Evolutionary conservation across 2,329 filamentous ascomycete genomes (phyloP).

Genomic region (Ophiostoma triangulosporum): DNA sequence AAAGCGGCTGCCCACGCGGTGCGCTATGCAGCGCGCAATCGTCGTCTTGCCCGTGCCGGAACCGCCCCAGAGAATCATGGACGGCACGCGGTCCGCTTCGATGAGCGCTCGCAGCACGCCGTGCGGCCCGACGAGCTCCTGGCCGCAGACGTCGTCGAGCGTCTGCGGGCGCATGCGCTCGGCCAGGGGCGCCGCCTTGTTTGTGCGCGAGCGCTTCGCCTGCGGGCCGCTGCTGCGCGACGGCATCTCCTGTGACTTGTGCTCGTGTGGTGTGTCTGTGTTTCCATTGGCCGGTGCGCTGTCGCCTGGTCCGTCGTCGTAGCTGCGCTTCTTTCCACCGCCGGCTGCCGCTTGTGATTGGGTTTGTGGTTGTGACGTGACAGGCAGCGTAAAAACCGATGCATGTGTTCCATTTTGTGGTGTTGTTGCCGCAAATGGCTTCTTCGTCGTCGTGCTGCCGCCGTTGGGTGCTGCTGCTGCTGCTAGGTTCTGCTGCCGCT

Average conservation of each 20-base stretch:
- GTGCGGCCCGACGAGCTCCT: constrained; percentile 73
- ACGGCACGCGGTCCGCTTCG: constrained; percentile 72
- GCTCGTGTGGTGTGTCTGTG: background rate
- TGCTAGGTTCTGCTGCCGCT: constrained; percentile 30
- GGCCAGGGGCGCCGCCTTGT: constrained; percentile 68
- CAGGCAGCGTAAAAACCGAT: constrained; percentile 5
- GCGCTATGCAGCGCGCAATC: constrained; percentile 81
- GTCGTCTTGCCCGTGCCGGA: constrained; percentile 80
- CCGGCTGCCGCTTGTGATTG: too few relatives aligned
- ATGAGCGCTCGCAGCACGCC: constrained; percentile 83
- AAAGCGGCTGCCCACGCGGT: constrained; percentile 70
- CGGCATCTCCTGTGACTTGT: background rate
- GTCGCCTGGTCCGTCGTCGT: constrained; percentile 39
- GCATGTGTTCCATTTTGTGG: constrained; percentile 3
- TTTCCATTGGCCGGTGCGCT: constrained; percentile 11
- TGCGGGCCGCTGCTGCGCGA: constrained; percentile 21
- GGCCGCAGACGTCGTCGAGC: constrained; percentile 78
- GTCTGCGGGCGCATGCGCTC: constrained; percentile 83
- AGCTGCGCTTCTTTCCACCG: constrained; percentile 30
- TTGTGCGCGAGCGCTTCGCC: constrained; percentile 53
- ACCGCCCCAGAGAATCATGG: constrained; percentile 87
- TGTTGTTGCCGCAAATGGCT: constrained; percentile 4
- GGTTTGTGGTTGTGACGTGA: constrained; percentile 2
- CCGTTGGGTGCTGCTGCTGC: background rate
- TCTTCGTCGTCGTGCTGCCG: constrained; percentile 19